These are phyloP conservation scores for Phytophthora kernoviae DNA, from an alignment of 352 stramenopile species.

Conservation along the genomic window DNA sequence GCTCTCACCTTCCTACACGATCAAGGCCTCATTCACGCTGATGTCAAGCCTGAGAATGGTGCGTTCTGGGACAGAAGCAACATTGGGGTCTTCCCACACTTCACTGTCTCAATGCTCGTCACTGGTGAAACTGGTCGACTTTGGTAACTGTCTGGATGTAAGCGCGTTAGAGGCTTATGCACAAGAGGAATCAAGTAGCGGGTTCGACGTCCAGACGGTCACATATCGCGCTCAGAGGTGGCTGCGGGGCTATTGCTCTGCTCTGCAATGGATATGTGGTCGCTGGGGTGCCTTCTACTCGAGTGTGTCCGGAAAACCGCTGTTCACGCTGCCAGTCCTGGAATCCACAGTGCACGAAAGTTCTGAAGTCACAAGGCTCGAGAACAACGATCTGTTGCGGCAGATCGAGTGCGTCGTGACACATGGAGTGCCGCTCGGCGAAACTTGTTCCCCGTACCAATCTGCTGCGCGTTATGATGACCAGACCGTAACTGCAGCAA, in stretches of 20 bases:
- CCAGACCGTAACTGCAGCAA: slow-evolving; percentile 1
- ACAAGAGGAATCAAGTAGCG: slow-evolving; percentile 28
- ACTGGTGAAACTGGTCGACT: slow-evolving; percentile 74
- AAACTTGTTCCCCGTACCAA: slow-evolving; percentile 30
- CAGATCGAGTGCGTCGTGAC: slow-evolving; percentile 53
- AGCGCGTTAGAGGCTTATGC: slow-evolving; percentile 43
- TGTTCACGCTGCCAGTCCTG: slow-evolving; percentile 49
- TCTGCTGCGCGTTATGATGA: slow-evolving; percentile 30
- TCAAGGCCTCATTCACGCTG: slow-evolving; percentile 67
- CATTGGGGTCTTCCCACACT: slow-evolving; percentile 11
- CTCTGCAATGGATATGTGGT: slow-evolving; percentile 80
- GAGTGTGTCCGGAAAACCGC: slow-evolving; percentile 64
- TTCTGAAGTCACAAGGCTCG: slow-evolving; percentile 5
- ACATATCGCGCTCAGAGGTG: slow-evolving; percentile 75
- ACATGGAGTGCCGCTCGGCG: slow-evolving; percentile 28
- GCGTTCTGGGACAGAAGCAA: slow-evolving; percentile 21
- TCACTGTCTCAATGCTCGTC: slow-evolving; percentile 12
- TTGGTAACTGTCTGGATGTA: slow-evolving; percentile 73
- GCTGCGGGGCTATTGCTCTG: slow-evolving; percentile 61
- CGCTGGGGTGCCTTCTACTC: slow-evolving; percentile 70
- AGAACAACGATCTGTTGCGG: slow-evolving; percentile 47
- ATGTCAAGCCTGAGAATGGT: slow-evolving; percentile 82
- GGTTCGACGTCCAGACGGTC: slow-evolving; percentile 78
- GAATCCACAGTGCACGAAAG: slow-evolving; percentile 15
- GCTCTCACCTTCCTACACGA: slow-evolving; percentile 67